Conservation (phyloP, 140 eudicot genomes). For the Cichorium intybus region DNA sequence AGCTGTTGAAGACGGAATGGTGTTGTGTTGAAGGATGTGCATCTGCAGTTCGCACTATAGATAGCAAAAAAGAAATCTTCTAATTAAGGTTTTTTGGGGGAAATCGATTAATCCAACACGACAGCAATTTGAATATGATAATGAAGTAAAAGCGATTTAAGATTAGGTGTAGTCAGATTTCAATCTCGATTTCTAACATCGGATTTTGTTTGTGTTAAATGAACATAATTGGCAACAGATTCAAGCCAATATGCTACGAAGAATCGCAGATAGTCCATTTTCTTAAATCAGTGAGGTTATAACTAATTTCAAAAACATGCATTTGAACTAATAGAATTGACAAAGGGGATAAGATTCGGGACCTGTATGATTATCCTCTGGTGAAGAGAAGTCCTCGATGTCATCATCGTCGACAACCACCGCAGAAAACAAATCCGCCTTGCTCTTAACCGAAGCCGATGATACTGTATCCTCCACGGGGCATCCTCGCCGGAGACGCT, state of each 20-base stretch:
- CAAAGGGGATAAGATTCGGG: neutral
- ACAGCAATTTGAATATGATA: neutral
- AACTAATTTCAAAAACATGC: slow-evolving; percentile 2
- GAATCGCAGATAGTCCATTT: neutral
- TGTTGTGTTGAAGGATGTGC: slow-evolving; percentile 33
- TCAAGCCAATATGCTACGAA: neutral
- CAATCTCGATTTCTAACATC: neutral
- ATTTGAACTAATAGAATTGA: neutral
- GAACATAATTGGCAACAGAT: neutral
- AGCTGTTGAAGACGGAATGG: slow-evolving; percentile 52
- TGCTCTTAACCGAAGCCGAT: slow-evolving; percentile 15
- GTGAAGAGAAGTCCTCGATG: slow-evolving; percentile 71
- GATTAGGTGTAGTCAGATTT: neutral
- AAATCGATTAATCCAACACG: neutral
- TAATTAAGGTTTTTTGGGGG: neutral
- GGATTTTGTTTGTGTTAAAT: neutral
- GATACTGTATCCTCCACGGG: neutral
- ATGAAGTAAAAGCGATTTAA: neutral
- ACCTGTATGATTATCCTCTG: slow-evolving; percentile 49
- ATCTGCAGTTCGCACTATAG: slow-evolving; percentile 32
- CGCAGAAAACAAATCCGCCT: slow-evolving; percentile 15
- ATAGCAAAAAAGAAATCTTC: neutral
- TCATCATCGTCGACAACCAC: slow-evolving; percentile 56
- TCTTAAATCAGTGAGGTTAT: too few species aligned
- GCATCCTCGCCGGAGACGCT: slow-evolving; percentile 66